Evolutionary conservation across 768 basidiomycete species (phyloP).

Genomic region (Hypsizygus marmoreus): DNA sequence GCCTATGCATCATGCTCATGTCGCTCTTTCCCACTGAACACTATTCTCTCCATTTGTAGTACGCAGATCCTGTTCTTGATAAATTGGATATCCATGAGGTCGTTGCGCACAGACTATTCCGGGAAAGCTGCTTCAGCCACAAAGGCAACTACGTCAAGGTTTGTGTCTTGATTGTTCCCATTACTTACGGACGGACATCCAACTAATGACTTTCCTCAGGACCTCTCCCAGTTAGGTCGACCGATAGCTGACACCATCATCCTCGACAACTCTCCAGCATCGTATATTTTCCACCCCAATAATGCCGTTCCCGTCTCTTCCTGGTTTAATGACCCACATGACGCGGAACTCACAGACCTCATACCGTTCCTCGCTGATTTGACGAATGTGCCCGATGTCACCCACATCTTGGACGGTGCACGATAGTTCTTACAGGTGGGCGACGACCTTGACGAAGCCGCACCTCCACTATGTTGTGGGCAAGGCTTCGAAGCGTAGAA

Average conservation of each 20-base stretch:
- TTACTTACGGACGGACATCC: not conserved
- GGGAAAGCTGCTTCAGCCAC: slow-evolving; percentile 98
- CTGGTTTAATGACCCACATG: slow-evolving; percentile 99
- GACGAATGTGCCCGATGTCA: slow-evolving; percentile 79
- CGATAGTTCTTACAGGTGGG: slow-evolving; percentile 39
- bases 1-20: not conserved
- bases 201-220: slow-evolving; percentile 63
- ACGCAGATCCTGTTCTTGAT: slow-evolving; percentile 98
- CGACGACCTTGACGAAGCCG: not conserved
- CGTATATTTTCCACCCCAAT: slow-evolving; percentile 98
- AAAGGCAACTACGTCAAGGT: slow-evolving; percentile 99
- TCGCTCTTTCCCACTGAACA: not conserved
- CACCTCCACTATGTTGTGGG: too few relatives aligned
- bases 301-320: slow-evolving; percentile 98
- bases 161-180: slow-evolving; percentile 12
- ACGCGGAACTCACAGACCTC: slow-evolving; percentile 94
- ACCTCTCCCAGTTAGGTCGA: slow-evolving; percentile 94
- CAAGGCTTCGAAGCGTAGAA: too few relatives aligned
- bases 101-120: slow-evolving; percentile 90
- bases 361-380: slow-evolving; percentile 93
- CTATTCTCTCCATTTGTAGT: slow-evolving; percentile 51
- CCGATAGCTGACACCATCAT: slow-evolving; percentile 94
- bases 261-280: slow-evolving; percentile 98
- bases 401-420: slow-evolving; percentile 85
- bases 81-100: slow-evolving; percentile 91